Base-by-base conservation (phyloP, 257 asterid species). In the Gentiana dahurica region DNA sequence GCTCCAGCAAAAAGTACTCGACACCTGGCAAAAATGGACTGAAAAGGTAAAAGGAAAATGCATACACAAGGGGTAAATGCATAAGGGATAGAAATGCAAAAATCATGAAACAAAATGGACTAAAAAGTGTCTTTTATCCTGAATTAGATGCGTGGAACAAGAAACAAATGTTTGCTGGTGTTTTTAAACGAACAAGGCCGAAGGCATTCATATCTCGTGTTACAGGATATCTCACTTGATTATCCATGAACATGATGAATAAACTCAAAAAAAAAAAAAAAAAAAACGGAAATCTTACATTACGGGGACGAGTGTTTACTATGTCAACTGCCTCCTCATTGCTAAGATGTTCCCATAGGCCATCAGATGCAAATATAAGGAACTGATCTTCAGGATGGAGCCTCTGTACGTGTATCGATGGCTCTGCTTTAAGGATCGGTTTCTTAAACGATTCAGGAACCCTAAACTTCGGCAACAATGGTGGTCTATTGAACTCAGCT, bases 341-440 rank as follows among this genome's bases (percentile, higher is more conserved):
- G 76, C 76, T 77, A n/a, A 87, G 89, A 69, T 87, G 94, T 64
- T 87, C 94, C 96, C 96, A 87, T 32, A 87, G 68, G 43, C 94
- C 94, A 54, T 87, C 94, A 11, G 94, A 84, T 7, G 94, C 95
- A 60, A 84, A 79, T 72, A 87, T 84, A 65, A 87, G 83, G 75
- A 87, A 87, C 36, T 72, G 80, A 61, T 84, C 96, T 58, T 77
- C 83, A 3, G 86, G 83, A 39, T 68, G 46, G 50, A 81, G 81
- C 63, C 76, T 71, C 52, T 73, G 89, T 34, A 79, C 83, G 48
- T 46, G 75, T 54, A 81, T 73, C 4, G 95, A 68, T 9, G 94
- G 95, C 79, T 84, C 95, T 3, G 94, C 94, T 55, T 64, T 65
- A 47, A 87, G 77, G 72, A 87, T 84, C 49, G 95, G 91, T 66